Conservation (phyloP, 352 stramenopile species). For the Pythium rishiriense region DNA sequence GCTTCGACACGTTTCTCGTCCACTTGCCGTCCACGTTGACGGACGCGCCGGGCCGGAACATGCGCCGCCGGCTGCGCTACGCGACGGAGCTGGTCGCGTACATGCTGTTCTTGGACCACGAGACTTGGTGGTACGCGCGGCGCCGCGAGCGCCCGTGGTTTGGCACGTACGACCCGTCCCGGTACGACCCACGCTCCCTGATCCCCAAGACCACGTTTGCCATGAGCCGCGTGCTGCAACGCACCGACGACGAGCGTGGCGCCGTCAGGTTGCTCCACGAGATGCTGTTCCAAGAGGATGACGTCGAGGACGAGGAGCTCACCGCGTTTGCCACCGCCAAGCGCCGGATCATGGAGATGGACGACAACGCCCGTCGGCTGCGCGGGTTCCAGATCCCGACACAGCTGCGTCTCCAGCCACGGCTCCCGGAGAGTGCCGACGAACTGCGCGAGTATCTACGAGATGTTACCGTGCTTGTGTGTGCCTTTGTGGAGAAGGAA, state of each 20-base stretch:
- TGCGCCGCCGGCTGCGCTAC: neutral
- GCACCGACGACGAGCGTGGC: neutral
- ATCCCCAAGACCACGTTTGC: constrained; percentile 4
- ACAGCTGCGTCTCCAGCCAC: neutral
- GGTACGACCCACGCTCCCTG: neutral
- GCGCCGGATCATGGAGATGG: neutral
- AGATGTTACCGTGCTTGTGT: neutral
- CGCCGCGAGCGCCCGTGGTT: neutral
- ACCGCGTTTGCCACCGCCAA: neutral
- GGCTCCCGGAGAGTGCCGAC: neutral
- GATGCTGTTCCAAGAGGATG: neutral
- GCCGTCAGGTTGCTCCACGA: neutral
- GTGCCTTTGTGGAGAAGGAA: neutral
- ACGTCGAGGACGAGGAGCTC: neutral
- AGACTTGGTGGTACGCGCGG: constrained; percentile 2
- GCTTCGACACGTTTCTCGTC: neutral
- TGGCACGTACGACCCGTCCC: neutral
- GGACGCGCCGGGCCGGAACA: neutral
- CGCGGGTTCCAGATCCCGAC: neutral
- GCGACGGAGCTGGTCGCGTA: constrained; percentile 3
- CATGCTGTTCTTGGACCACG: neutral
- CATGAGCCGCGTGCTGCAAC: neutral
- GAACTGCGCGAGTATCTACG: neutral
- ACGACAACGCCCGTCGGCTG: neutral
- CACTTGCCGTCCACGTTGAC: neutral